Percentiles rank a stretch among this genome's conserved stretches.
Conservation (phyloP, 208 protist species). For the Strigomonas culicis region DNA sequence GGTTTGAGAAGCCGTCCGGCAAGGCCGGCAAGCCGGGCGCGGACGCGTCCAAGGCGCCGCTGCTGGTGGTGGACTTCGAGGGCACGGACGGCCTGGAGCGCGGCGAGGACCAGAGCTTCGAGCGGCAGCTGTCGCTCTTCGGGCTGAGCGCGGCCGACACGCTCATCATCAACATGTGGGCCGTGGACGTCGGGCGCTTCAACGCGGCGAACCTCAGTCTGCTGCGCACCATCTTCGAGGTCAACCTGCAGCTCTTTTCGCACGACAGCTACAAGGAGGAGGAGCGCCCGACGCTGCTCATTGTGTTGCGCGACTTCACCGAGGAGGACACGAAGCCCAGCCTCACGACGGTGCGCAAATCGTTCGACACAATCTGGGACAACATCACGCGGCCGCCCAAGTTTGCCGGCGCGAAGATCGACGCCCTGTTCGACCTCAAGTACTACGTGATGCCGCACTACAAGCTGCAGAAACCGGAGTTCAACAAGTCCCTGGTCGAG, state of each 20-base stretch:
- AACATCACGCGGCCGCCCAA: slow-evolving; percentile 59
- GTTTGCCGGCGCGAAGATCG: slow-evolving; percentile 56
- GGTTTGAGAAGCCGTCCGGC: slow-evolving; percentile 14
- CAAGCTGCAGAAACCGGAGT: slow-evolving; percentile 70
- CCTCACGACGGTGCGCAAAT: slow-evolving; percentile 71
- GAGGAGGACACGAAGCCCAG: slow-evolving; percentile 76
- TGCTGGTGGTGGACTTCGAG: slow-evolving; percentile 97
- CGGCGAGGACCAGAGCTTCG: slow-evolving; percentile 95
- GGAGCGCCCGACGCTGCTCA: slow-evolving; percentile 95
- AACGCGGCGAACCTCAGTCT: slow-evolving; percentile 94
- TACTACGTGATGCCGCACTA: slow-evolving; percentile 85
- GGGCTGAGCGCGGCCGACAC: slow-evolving; percentile 95
- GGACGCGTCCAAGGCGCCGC: slow-evolving; percentile 14
- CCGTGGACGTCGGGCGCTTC: slow-evolving; percentile 95
- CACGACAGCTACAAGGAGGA: slow-evolving; percentile 65
- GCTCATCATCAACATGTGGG: slow-evolving; percentile 98
- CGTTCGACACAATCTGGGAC: slow-evolving; percentile 95
- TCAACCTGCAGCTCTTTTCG: slow-evolving; percentile 95
- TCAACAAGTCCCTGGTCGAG: slow-evolving; percentile 33
- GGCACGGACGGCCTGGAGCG: slow-evolving; percentile 96
- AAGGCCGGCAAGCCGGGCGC: background rate
- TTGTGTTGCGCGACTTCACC: slow-evolving; percentile 96
- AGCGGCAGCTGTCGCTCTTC: slow-evolving; percentile 96
- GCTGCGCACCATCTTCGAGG: slow-evolving; percentile 95
- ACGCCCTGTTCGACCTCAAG: slow-evolving; percentile 63